Evolutionary conservation across 768 basidiomycete genomes (phyloP).

Genomic region (Holtermannia corniformis): DNA sequence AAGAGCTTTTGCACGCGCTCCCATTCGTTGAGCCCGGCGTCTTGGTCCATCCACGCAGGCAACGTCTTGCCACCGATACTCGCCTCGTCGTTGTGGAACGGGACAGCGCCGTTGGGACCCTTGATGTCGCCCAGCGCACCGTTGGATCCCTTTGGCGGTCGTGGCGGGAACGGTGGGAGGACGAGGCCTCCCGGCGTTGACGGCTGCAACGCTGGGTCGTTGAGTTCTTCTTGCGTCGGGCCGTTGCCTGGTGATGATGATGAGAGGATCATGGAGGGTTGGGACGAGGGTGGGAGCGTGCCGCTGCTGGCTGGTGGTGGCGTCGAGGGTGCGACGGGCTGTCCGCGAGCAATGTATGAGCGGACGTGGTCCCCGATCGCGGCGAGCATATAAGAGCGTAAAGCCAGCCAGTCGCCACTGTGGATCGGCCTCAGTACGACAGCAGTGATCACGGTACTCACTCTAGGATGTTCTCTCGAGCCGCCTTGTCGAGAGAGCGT

Average conservation of each 20-base stretch:
- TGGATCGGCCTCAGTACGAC: too few species aligned
- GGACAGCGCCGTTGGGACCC: too few species aligned
- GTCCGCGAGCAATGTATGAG: too few species aligned
- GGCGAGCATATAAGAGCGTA: too few species aligned
- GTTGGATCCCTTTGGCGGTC: not conserved
- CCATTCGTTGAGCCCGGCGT: constrained; percentile 30
- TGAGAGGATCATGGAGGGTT: not conserved
- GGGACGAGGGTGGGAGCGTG: not conserved
- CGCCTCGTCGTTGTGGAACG: constrained; percentile 29
- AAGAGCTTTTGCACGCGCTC: constrained; percentile 25
- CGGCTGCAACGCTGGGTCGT: constrained; percentile 12
- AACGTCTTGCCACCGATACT: constrained; percentile 40
- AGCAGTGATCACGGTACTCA: too few species aligned
- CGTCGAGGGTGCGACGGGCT: too few species aligned
- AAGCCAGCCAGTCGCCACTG: too few species aligned
- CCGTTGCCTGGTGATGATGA: not conserved
- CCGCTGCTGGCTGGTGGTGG: not conserved
- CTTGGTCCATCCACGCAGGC: constrained; percentile 25
- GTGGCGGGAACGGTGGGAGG: constrained; percentile 36
- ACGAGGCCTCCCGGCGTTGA: constrained; percentile 37
- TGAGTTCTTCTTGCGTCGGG: not conserved
- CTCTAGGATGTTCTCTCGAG: too few species aligned
- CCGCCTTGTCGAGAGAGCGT: too few species aligned
- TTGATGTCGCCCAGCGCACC: not conserved
- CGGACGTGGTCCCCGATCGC: too few species aligned